These are phyloP conservation scores for Anisodus acutangulus DNA, from an alignment of 257 asterid species.

Conservation along the genomic window DNA sequence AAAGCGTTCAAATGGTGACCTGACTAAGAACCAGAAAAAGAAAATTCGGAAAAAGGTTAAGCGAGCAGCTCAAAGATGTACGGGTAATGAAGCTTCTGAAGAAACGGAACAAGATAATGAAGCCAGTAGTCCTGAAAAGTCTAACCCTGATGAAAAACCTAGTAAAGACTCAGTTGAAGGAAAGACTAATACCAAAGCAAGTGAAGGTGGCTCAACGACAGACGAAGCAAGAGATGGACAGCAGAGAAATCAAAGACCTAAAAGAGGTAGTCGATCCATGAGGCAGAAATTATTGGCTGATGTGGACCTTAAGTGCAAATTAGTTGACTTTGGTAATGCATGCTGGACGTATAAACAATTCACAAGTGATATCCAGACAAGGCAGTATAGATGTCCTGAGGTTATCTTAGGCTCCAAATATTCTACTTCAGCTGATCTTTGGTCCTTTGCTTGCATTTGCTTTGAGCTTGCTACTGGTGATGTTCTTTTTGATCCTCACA, in stretches of 20 bases:
- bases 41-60: constrained; percentile 75
- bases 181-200: constrained; percentile 42
- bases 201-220: constrained; percentile 40
- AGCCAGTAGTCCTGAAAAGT: constrained; percentile 61
- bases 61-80: constrained; percentile 71
- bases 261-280: constrained; percentile 72
- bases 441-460: constrained; percentile 99
- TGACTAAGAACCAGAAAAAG: constrained; percentile 93
- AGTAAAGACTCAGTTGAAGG: constrained; percentile 47
- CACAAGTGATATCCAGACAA: constrained; percentile 90
- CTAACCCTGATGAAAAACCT: constrained; percentile 53
- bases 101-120: constrained; percentile 66
- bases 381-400: constrained; percentile 97
- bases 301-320: constrained; percentile 82
- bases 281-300: constrained; percentile 80
- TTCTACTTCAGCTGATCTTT: constrained; percentile 91
- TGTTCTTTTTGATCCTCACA: constrained; percentile 95
- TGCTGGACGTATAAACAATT: constrained; percentile 97
- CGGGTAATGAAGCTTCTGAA: constrained; percentile 54
- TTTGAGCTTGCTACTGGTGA: constrained; percentile 98
- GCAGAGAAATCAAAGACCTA: constrained; percentile 54
- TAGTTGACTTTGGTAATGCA: constrained; percentile 98
- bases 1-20: constrained; percentile 57
- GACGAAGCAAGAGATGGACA: constrained; percentile 36
- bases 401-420: constrained; percentile 92